These are phyloP conservation scores for Solanum medicagineum DNA, from an alignment of 257 asterid genomes.

Conservation along the genomic window DNA sequence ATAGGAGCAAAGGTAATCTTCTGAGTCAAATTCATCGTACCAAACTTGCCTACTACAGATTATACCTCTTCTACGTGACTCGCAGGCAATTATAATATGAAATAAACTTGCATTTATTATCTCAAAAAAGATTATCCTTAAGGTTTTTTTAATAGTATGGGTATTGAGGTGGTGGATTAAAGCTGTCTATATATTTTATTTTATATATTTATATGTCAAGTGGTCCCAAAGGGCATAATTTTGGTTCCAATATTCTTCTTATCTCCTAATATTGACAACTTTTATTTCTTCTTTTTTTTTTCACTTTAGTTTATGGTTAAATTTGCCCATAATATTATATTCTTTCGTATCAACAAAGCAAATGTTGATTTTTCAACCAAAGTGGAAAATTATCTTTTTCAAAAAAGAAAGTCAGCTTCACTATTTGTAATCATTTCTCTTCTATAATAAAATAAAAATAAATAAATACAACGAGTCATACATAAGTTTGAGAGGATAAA, in stretches of 20 bases:
- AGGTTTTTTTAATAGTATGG: neutral
- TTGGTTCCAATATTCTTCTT: constrained; percentile 8
- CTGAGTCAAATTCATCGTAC: too few relatives aligned
- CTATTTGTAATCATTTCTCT: constrained; percentile 8
- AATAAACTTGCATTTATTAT: neutral
- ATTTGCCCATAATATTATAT: neutral
- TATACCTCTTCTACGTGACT: too few relatives aligned
- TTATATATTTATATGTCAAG: neutral
- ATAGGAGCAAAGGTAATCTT: too few relatives aligned
- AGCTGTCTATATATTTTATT: constrained; percentile 9
- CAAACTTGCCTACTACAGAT: too few relatives aligned
- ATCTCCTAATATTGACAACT: neutral
- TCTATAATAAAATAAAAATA: neutral
- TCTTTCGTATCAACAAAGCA: constrained; percentile 39
- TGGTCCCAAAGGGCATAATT: constrained; percentile 21
- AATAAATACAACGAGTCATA: neutral
- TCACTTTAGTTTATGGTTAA: neutral
- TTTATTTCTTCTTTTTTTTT: neutral
- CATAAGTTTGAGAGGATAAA: neutral
- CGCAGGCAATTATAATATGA: neutral
- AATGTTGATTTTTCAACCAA: constrained; percentile 7
- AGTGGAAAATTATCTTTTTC: neutral
- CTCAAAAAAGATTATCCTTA: neutral
- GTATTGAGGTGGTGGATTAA: constrained; percentile 13
- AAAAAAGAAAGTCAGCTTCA: neutral